Evolutionary conservation across 345 rosid genomes (phyloP), one percentile per base, ranked within the genome.

Genomic region (Eucalyptus cloeziana): DNA sequence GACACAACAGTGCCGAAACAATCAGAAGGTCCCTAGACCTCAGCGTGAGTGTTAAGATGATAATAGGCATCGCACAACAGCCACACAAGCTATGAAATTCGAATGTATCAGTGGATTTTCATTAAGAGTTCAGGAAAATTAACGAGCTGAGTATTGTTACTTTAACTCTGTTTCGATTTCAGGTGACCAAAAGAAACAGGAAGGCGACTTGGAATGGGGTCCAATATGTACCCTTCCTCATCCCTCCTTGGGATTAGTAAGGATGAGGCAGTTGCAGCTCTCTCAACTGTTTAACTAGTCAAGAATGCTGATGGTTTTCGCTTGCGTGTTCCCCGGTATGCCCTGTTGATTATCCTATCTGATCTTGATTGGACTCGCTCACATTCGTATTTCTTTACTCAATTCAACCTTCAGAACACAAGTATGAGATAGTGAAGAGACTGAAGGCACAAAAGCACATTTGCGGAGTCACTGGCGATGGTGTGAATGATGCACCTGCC

Each of bases 121-220:
- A 31, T 31, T 16, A 2, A 67, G 2, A 31, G 22, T 17, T 67
- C 43, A 0, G 12, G 80, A 69, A 69, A 31, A 69, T 69, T 31
- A 31, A 69, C 8, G 43, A 69, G 80, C 24, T 31, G 8, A 31
- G 8, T 8, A 7, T 69, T 31, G 43, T 16, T 30, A n/a, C 76
- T 64, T 64, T 30, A n/a, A n/a, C 21, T 64, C 37, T 64, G 76
- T 14, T 64, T 30, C 15, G 33, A n/a, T 64, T n/a, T 64, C 76
- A 64, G 97, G 96, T 92, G 96, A 94, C 87, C 95, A 94, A 88
- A 95, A 90, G 96, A 94, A 91, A 94, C 96, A 19, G 96, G 96
- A 86, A 92, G 96, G 90, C 91, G 94, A 85, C 71, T 62, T 13
- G 33, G 33, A 30, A 30, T 62, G 71, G 3, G 76, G 37, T 7